phyloP scores from a whole-genome alignment of 768 basidiomycete species.

The Russula abietina region DNA sequence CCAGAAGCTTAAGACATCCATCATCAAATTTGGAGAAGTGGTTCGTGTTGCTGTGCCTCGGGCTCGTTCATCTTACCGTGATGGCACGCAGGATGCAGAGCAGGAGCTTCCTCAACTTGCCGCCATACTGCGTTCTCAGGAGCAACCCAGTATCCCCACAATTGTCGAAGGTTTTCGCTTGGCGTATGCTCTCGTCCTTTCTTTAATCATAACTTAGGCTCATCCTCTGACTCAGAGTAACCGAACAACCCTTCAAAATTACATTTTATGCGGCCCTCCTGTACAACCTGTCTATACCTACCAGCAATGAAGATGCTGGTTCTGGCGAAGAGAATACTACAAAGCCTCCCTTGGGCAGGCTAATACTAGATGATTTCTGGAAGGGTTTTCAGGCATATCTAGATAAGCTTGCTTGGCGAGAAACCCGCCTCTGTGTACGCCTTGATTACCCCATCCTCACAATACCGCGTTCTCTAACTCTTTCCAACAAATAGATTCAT shows the following conservation, averaged over 20 bases:
- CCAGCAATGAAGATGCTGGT: conserved; percentile 13
- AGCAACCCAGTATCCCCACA: conserved; percentile 51
- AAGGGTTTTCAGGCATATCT: conserved; percentile 85
- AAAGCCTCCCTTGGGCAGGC: conserved; percentile 50
- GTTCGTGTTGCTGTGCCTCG: conserved; percentile 41
- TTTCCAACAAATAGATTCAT: conserved; percentile 55
- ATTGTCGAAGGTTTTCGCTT: conserved; percentile 71
- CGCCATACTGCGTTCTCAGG: conserved; percentile 55
- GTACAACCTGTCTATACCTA: conserved; percentile 52
- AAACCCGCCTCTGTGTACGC: conserved; percentile 80
- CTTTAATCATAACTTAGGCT: conserved; percentile 3
- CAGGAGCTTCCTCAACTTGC: conserved; percentile 67
- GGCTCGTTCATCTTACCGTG: not conserved
- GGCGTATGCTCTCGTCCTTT: conserved; percentile 39
- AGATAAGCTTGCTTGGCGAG: conserved; percentile 87
- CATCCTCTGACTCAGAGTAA: conserved; percentile 48
- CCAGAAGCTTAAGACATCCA: conserved; percentile 57
- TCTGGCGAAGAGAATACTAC: conserved; percentile 33
- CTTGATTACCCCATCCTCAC: not conserved
- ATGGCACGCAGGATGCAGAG: conserved; percentile 48
- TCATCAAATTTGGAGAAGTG: conserved; percentile 76
- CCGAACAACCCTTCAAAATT: conserved; percentile 92
- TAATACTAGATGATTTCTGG: conserved; percentile 83
- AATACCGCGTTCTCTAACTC: not conserved
- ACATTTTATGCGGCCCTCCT: conserved; percentile 83